Conservation (phyloP, 2,329 filamentous ascomycete species). For the Pseudopithomyces chartarum region DNA sequence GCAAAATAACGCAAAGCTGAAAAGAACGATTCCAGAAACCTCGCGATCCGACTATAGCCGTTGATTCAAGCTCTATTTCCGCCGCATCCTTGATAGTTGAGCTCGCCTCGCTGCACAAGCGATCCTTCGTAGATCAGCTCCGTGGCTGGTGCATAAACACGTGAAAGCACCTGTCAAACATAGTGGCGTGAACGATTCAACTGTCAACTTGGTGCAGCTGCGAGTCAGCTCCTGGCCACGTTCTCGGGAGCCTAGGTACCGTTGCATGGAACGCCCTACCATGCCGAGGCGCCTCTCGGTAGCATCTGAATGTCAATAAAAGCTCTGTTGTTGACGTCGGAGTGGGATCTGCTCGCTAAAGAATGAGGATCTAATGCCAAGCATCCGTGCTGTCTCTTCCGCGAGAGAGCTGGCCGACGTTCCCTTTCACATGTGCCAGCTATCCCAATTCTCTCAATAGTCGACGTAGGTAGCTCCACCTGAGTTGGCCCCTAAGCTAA, state of each 20-base stretch:
- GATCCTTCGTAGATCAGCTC: background rate
- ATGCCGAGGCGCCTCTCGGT: conserved; percentile 18
- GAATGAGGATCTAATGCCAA: background rate
- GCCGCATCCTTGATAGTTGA: background rate
- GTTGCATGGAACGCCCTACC: background rate
- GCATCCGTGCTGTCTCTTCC: background rate
- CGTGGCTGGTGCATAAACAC: conserved; percentile 13
- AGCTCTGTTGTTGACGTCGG: background rate
- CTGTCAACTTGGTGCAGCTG: background rate
- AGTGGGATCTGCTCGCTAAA: background rate
- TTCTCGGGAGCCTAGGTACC: background rate
- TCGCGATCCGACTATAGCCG: background rate
- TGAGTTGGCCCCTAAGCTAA: background rate
- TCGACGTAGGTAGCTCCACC: background rate
- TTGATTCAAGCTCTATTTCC: background rate
- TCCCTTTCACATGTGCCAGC: background rate
- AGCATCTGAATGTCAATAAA: conserved; percentile 8
- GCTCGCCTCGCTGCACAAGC: conserved; percentile 3
- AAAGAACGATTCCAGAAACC: no score
- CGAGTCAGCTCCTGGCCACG: background rate
- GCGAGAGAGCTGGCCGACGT: background rate
- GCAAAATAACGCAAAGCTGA: no score
- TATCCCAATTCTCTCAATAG: background rate
- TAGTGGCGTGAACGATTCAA: conserved; percentile 5
- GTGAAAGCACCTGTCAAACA: conserved; percentile 1